Conservation (phyloP, 2,329 filamentous ascomycete genomes). For the Arthrobotrys pseudoclavata region DNA sequence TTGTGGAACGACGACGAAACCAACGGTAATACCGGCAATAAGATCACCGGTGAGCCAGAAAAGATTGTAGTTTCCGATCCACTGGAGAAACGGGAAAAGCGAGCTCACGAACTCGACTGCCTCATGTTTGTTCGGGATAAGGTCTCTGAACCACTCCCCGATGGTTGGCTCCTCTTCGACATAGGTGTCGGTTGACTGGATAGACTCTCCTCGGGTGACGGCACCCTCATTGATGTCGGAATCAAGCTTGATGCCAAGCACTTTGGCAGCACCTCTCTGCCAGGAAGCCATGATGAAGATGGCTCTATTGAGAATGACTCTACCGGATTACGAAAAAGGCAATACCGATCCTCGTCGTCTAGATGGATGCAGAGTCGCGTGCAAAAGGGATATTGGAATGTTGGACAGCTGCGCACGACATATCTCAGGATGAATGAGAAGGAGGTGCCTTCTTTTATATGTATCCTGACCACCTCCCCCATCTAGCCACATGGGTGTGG, state of each 20-base stretch:
- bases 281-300: constrained; percentile 42
- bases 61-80: constrained; percentile 89
- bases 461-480: constrained; percentile 13
- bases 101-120: constrained; percentile 72
- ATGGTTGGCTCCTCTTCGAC: constrained; percentile 84
- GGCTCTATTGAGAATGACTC: constrained; percentile 3
- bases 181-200: constrained; percentile 76
- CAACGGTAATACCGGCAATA: constrained; percentile 84
- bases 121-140: constrained; percentile 73
- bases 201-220: constrained; percentile 57
- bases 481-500: constrained; percentile 1
- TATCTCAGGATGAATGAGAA: constrained; percentile 23
- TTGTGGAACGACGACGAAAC: constrained; percentile 90
- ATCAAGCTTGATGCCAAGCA: constrained; percentile 60
- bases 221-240: constrained; percentile 26
- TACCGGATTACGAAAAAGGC: constrained; percentile 7
- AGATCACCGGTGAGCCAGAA: constrained; percentile 92
- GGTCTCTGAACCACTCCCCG: constrained; percentile 77
- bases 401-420: constrained; percentile 10
- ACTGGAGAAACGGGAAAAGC: constrained; percentile 85
- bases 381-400: constrained; percentile 20
- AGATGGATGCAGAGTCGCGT: constrained; percentile 38
- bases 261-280: constrained; percentile 49
- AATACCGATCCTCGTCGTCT: constrained; percentile 13
- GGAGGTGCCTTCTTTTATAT: constrained; percentile 34